Evolutionary conservation across 2,329 filamentous ascomycete species (phyloP).

Genomic region (Magnaporthiopsis incrustans): DNA sequence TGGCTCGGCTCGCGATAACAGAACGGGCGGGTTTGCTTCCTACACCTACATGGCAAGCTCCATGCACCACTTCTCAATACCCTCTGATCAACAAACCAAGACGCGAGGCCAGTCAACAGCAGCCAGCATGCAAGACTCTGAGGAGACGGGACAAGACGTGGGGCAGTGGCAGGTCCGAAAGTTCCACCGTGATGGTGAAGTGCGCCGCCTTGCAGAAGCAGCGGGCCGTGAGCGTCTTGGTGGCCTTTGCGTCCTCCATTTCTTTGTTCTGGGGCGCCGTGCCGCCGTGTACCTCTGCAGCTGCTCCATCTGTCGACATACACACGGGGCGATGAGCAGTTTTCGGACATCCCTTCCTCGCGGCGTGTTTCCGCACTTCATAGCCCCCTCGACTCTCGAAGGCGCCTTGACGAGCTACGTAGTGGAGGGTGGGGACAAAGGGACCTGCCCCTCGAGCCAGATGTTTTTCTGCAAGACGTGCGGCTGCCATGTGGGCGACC

Average conservation of each 20-base stretch:
- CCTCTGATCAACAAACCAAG: too few relatives aligned
- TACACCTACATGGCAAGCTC: too few relatives aligned
- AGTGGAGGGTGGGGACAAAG: neutral
- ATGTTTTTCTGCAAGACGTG: slow-evolving; percentile 38
- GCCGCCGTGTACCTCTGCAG: slow-evolving; percentile 30
- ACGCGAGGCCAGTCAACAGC: too few relatives aligned
- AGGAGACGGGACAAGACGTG: too few relatives aligned
- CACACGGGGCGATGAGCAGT: slow-evolving; percentile 31
- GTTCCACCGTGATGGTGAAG: slow-evolving; percentile 32
- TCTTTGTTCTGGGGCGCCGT: too few relatives aligned
- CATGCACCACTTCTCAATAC: too few relatives aligned
- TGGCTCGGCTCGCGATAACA: too few relatives aligned
- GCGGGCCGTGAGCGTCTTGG: slow-evolving; percentile 31
- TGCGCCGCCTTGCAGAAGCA: slow-evolving; percentile 37
- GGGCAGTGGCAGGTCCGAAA: slow-evolving; percentile 29
- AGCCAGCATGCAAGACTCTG: too few relatives aligned
- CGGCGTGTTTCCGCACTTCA: slow-evolving; percentile 28
- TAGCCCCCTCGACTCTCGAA: slow-evolving; percentile 28
- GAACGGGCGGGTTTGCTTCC: too few relatives aligned
- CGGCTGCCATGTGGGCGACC: slow-evolving; percentile 35
- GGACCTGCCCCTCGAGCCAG: slow-evolving; percentile 17
- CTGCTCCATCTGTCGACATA: slow-evolving; percentile 36
- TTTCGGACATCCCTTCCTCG: slow-evolving; percentile 31
- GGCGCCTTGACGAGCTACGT: slow-evolving; percentile 28
- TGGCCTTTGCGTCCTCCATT: neutral